A percentile compares a stretch with the other conserved stretches of the same genome.
phyloP scores from a whole-genome alignment of 225 moss, liverwort and hornwort species.

The Antitrichia curtipendula region DNA sequence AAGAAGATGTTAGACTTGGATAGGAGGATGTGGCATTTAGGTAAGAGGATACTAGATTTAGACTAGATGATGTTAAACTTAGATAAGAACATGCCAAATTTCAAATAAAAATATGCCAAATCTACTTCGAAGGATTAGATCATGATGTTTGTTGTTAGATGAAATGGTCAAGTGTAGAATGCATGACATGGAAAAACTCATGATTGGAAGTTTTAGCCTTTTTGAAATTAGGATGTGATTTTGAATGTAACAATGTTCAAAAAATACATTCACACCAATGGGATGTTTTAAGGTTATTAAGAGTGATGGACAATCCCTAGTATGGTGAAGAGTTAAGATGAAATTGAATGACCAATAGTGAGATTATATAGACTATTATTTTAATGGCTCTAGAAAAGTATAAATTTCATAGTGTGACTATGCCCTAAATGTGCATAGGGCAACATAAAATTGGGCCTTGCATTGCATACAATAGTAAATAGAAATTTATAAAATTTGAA shows the following conservation, averaged over 20 bases:
- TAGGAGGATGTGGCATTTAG: background rate
- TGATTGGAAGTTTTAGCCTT: background rate
- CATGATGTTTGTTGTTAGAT: background rate
- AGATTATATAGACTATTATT: background rate
- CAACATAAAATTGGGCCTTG: background rate
- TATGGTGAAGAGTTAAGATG: background rate
- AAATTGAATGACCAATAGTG: no score
- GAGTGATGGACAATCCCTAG: fast-evolving
- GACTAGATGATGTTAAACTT: background rate
- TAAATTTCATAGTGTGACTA: fast-evolving
- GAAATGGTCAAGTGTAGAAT: background rate
- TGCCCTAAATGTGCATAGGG: fast-evolving
- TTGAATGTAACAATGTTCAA: background rate
- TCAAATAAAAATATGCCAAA: background rate
- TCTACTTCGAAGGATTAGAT: background rate
- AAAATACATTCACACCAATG: background rate
- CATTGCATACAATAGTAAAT: fast-evolving
- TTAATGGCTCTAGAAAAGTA: background rate
- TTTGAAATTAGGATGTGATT: background rate
- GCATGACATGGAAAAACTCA: background rate
- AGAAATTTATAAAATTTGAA: background rate
- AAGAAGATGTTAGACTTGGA: background rate
- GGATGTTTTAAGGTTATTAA: background rate
- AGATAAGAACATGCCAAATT: background rate
- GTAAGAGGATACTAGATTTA: background rate